Base-by-base conservation (phyloP, 2,329 filamentous ascomycete species). In the Cladophialophora immunda region DNA sequence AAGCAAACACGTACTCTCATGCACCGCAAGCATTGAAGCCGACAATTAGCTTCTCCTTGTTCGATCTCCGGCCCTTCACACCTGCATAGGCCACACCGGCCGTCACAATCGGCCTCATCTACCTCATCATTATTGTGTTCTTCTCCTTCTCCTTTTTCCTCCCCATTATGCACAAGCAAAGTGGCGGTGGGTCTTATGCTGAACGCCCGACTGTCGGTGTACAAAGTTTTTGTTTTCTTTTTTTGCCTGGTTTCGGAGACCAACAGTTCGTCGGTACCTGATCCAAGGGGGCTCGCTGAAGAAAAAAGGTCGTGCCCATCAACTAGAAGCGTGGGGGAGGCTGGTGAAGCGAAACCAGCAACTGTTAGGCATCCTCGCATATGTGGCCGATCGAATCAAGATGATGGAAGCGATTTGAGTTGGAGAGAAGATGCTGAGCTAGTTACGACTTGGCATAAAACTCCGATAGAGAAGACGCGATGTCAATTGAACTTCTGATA, bases 41-140 rank as follows among this genome's bases (percentile, higher is more conserved):
- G 0, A 86, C 80, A 0, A 84, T 88, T 61, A 85, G 83, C 0
- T 87, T 87, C 75, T 83, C 81, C 3, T 78, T 79, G 17, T 81
- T 84, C 75, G 87, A 90, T 65, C 79, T 90, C 4, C 81, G 88
- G 2, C 87, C 87, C 0, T 90, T 90, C 74, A 77, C 74, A 17
- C 87, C 87, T 0, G 80, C 84, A 5, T 81, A 81, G 1, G 79
- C 83, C 0, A 86, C 84, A 1, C 88, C 88, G 0, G 82, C 87
- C 0, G 84, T 90, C 2, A 85, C 82, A 1, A 88, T 90, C 61
- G 87, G 87, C 0, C 77, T 90, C 30, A 90, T 90, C 71, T 90
- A 90, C 73, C 78, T 90, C 1, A 90, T 90, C 72, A 90, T 90
- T 72, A 81, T 90, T 47, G 86, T 87, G 0, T 90, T 90, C 78